These are phyloP conservation scores for Pulveroboletus frians DNA, from an alignment of 768 basidiomycete genomes.

Conservation along the genomic window DNA sequence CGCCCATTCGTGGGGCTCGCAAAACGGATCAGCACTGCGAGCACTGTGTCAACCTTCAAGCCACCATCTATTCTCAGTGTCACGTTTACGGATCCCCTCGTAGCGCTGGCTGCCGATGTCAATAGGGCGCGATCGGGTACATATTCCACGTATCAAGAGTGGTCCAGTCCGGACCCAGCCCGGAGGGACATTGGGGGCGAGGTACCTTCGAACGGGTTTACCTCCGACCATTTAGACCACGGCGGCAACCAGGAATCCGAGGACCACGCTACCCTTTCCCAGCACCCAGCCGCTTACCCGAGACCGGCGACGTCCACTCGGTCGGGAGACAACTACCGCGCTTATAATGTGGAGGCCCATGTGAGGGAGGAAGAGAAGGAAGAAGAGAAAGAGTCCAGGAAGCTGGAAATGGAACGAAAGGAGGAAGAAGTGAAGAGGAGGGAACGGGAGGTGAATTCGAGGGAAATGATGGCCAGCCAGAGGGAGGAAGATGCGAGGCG, in stretches of 20 bases:
- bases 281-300: no score
- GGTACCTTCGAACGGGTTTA: no score
- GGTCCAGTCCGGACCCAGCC: no score
- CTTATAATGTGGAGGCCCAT: no score
- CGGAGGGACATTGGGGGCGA: no score
- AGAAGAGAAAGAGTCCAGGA: not conserved
- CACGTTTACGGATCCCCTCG: slow-evolving; percentile 29
- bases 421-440: slow-evolving; percentile 19
- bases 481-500: slow-evolving; percentile 28
- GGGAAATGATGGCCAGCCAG: slow-evolving; percentile 23
- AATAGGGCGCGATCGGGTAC: slow-evolving; percentile 27
- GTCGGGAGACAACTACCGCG: no score
- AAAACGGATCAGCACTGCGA: slow-evolving; percentile 42
- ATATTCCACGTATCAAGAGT: not conserved
- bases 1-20: slow-evolving; percentile 39
- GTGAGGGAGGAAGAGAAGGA: no score
- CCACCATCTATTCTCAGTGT: slow-evolving; percentile 31
- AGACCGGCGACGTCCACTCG: no score
- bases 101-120: slow-evolving; percentile 12
- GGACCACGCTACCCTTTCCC: no score
- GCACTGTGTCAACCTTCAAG: slow-evolving; percentile 43
- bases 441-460: slow-evolving; percentile 27
- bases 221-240: no score
- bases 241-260: no score
- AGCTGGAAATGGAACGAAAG: slow-evolving; percentile 17